Base-by-base conservation (phyloP, 768 basidiomycete species). In the Amanita pseudoporphyria region DNA sequence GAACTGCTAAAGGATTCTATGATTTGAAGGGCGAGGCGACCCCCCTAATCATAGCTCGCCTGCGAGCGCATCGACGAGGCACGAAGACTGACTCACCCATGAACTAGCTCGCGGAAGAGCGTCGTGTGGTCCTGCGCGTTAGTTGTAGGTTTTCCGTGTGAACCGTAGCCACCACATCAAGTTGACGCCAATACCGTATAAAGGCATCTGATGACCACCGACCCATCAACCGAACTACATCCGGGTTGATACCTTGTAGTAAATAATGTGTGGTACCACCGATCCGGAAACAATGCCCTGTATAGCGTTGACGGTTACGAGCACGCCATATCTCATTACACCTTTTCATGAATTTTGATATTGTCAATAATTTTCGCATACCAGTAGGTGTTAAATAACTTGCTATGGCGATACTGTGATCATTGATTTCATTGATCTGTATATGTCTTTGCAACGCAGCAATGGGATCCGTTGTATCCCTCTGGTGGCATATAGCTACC, bases 171-270 rank as follows among this genome's bases (percentile, higher is more conserved):
- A 65, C 53, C 6, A 52, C 26, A 0, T 61, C 54, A 0, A 63
- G 49, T 5, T 37, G 45, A 2, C 58, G 47, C 68, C 67, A 69
- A 47, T 70, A 71, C 5, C 39, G 33, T 0, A 66, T 57, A 32
- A 68, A 71, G 9, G 65, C 54, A 14, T 63, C 57, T 0, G 67
- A 70, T 1, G 63, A 59, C 67, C 67, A 70, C 1, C 59, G 18
- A 0, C 67, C 65, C 39, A 64, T 58, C 0, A 47, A 18, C 45
- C 60, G 62, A 7, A 70, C 63, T 0, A 71, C 52, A 21, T 67
- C 59, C 5, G 66, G 66, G 1, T 58, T 53, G 0, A 71, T 59
- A 5, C 66, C 61, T 0, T 54, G 40, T 1, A 64, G 48, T 0
- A 69, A 52, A 5, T 66, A 47, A 16, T 63, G 57, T 0, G 63